phyloP scores from a whole-genome alignment of 208 protist species.

The Tetramitus jugosus region DNA sequence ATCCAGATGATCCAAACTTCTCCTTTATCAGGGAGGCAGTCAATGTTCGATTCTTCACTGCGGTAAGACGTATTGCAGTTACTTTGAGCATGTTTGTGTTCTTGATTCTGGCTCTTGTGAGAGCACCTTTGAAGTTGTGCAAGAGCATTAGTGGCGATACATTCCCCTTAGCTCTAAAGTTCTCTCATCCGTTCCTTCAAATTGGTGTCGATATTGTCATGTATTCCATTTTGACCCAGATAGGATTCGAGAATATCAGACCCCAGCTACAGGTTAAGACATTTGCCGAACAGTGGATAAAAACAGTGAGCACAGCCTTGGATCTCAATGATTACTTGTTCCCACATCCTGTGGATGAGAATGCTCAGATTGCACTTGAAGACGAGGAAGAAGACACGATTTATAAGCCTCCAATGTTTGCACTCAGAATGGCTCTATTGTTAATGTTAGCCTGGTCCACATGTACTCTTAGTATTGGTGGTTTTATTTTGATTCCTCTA shows the following conservation, averaged over 20 bases:
- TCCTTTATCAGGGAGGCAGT: background rate
- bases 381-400: background rate
- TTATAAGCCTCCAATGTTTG: background rate
- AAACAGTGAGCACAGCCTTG: background rate
- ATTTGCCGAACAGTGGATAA: background rate
- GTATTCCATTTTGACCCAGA: background rate
- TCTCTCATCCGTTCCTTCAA: background rate
- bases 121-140: background rate
- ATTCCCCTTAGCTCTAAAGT: background rate
- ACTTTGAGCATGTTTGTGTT: background rate
- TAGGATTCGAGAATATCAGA: background rate
- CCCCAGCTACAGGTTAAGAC: background rate
- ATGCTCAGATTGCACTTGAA: too few species aligned
- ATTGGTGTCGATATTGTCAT: background rate
- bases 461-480: background rate
- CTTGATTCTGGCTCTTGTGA: background rate
- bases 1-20: conserved; percentile 17
- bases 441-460: background rate
- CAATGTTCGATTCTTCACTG: too few species aligned
- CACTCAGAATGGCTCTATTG: background rate
- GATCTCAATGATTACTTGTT: background rate
- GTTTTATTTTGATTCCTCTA: background rate
- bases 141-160: background rate
- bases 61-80: background rate
- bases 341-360: background rate